Evolutionary conservation across 2,329 filamentous ascomycete species (phyloP).

Genomic region (Coccinonectria pachysandricola): DNA sequence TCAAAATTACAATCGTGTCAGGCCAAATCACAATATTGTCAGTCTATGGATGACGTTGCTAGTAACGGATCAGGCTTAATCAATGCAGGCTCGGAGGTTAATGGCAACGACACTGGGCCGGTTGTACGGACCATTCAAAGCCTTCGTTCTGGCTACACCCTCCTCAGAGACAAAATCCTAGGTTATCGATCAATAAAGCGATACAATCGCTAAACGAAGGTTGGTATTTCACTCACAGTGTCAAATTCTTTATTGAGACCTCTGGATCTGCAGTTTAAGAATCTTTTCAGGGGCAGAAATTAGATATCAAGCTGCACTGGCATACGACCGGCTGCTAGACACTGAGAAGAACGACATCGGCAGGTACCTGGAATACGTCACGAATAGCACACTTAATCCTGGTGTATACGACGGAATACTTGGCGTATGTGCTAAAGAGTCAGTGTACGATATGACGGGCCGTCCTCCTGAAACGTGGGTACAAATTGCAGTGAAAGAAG

Average conservation of each 20-base stretch:
- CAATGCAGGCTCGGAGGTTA: no score
- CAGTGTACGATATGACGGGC: neutral
- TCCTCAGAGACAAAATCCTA: neutral
- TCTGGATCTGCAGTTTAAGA: neutral
- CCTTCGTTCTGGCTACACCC: neutral
- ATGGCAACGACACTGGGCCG: no score
- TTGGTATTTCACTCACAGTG: neutral
- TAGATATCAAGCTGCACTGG: neutral
- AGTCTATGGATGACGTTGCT: no score
- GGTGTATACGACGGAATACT: neutral
- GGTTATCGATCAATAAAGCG: neutral
- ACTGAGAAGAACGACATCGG: neutral
- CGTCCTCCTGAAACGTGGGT: neutral
- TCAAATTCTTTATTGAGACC: neutral
- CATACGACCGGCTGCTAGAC: neutral
- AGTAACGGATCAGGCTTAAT: no score
- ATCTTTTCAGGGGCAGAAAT: neutral
- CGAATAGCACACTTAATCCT: neutral
- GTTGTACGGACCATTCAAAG: no score
- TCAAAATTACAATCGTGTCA: slow-evolving; percentile 4
- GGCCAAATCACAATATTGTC: slow-evolving; percentile 7
- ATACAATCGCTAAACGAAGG: neutral
- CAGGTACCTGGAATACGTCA: neutral
- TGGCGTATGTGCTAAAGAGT: neutral
- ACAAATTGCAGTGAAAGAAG: neutral